Base-by-base conservation (phyloP, 805 yeast species). In the Metschnikowia hibisci region DNA sequence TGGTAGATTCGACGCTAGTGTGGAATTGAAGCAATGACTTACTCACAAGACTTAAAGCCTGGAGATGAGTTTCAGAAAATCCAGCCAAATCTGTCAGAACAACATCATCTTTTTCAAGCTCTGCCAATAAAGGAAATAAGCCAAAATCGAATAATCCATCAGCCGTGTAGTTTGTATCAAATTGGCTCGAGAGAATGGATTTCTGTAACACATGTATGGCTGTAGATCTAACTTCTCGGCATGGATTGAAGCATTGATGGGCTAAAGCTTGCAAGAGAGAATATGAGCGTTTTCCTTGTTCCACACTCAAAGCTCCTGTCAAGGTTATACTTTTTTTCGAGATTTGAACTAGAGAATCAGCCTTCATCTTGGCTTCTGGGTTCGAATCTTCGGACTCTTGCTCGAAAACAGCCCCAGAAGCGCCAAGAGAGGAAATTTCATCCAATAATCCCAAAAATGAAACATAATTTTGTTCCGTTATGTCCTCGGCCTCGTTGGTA, bases 231-330 rank as follows among this genome's bases (percentile, higher is more conserved):
- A 89, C 68, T 56, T 86, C 89, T 22, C 87, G 70, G 59, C 95
- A 87, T 14, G 96, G 96, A 55, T 89, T 89, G 58, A 84, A 76
- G 59, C 96, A 86, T 60, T 90, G 96, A 55, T 85, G 91, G 0
- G 93, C 88, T 42, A 89, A 70, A 0, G 95, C 95, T 57, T 87
- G 91, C 23, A 85, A 71, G 47, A 87, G 68, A 1, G 95, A 84
- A 50, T 75, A 76, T 52, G 79, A 68, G 15, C 66, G 53, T 38
- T 63, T 66, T 39, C 63, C 57, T 4, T 61, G 63, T n/a, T 63
- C 54, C 46, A 26, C 60, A 22, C 77, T 50, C 42, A 85, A 62
- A 3, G 72, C 72, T 7, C 79, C 59, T 0, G 95, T 85, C 46
- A 84, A 69, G 13, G 74, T 63, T 36, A 86, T 77, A 1, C 90